These are phyloP conservation scores for Microcera coccophila DNA, from an alignment of 2,329 filamentous ascomycete species.

Conservation along the genomic window DNA sequence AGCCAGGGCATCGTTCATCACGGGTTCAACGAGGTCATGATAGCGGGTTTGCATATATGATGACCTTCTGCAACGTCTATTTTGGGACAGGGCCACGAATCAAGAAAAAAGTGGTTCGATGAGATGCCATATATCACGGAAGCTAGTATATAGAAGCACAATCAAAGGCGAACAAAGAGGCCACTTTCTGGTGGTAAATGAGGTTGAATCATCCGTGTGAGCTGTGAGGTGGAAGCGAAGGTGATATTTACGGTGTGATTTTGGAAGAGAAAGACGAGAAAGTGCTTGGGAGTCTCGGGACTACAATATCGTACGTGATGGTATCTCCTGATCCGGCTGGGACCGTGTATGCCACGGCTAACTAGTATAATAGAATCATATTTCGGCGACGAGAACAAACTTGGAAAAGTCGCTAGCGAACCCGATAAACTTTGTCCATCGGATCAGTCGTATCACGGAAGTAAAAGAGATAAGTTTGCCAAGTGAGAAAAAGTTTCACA, in stretches of 20 bases:
- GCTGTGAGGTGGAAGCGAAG: no score
- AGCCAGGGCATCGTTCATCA: not conserved
- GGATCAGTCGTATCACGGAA: not conserved
- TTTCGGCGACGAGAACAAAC: no score
- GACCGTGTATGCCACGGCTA: no score
- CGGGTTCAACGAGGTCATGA: not conserved
- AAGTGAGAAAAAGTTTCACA: not conserved
- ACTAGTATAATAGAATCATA: no score
- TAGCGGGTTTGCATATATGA: not conserved
- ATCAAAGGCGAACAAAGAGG: not conserved
- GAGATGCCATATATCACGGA: not conserved
- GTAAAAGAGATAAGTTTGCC: not conserved
- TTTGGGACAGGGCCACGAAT: not conserved
- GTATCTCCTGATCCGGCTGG: no score
- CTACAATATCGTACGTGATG: no score
- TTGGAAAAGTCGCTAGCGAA: no score
- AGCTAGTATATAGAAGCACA: not conserved
- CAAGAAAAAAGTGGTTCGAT: not conserved
- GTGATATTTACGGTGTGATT: no score
- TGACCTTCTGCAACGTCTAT: not conserved
- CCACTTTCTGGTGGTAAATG: not conserved
- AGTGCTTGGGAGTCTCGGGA: no score
- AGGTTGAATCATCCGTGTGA: no score
- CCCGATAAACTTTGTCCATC: no score
- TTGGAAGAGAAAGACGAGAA: no score